Evolutionary conservation across 1,139 yeast species (phyloP), one percentile per base, ranked within the genome.

Genomic region (Debaryomyces udenii): DNA sequence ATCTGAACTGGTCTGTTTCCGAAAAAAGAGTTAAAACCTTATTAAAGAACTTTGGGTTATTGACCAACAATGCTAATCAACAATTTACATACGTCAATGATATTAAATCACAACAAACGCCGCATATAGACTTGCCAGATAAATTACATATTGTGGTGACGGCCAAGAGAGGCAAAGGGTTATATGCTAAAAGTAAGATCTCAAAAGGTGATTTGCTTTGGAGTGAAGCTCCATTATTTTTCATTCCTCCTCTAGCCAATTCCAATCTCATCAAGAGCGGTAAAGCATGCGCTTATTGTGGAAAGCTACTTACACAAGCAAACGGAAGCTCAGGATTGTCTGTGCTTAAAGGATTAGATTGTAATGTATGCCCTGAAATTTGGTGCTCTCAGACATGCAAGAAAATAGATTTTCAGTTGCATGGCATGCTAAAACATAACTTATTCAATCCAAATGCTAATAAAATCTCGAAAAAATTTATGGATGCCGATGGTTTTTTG

Each of bases 241-340:
- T 80, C 29, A 66, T 87, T 0, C 91, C 96, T 0, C 86, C 88
- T 1, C 70, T 87, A 51, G 93, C 86, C 13, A 78, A 84, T 47
- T 62, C 81, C 26, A 74, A 79, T 36, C 65, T 88, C 44, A 79
- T 87, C 48, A 74, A 78, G 39, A 59, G 66, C 14, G 91, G 94
- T 0, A 80, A 80, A 52, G 89, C 91, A 3, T 91, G 98, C 59
- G 74, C 91, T 1, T 76, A 78, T 54, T 91, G 98, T 67, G 91
- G 95, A 1, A 74, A 76, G 34, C 71, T 85, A 3, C 64, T 86
- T 35, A 73, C 75, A 20, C 57, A 56, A 38, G 39, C 56, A 3
- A 40, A 49, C 3, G 59, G 57, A 15, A 52, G 50, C 10, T 47
- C 64, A 9, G 57, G 61, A 6, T 41, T 68, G 54, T 48, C 59